Evolutionary conservation across 1,284 basidiomycete species (phyloP).

Genomic region (Sphagnurus paluster): DNA sequence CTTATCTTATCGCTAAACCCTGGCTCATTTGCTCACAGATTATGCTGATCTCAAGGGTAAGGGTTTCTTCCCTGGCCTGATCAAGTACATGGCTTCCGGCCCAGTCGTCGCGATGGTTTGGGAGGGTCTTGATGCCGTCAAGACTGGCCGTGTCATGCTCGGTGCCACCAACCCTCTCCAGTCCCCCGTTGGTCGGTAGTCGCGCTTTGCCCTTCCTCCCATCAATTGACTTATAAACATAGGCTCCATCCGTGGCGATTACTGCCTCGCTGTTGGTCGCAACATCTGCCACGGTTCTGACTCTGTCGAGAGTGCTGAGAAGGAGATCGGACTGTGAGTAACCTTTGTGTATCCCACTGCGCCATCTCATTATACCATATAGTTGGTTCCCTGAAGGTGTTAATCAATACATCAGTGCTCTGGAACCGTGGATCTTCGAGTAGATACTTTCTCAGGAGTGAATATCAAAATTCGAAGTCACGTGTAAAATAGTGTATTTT

Average conservation of each 20-base stretch:
- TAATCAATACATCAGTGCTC: slow-evolving; percentile 71
- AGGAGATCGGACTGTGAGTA: slow-evolving; percentile 87
- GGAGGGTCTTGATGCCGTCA: slow-evolving; percentile 96
- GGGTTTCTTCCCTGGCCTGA: slow-evolving; percentile 90
- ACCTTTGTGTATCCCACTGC: background rate
- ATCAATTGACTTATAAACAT: slow-evolving; percentile 9
- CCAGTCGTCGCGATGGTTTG: slow-evolving; percentile 98
- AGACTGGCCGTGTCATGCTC: slow-evolving; percentile 94
- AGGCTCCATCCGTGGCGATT: slow-evolving; percentile 94
- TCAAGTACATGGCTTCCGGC: slow-evolving; percentile 94
- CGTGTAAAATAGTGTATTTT: slow-evolving; percentile 26
- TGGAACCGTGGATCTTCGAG: slow-evolving; percentile 84
- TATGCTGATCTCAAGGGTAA: slow-evolving; percentile 92
- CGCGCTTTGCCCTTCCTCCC: slow-evolving; percentile 10
- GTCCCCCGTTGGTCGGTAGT: slow-evolving; percentile 73
- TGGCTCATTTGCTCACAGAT: slow-evolving; percentile 50
- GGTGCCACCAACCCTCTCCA: slow-evolving; percentile 96
- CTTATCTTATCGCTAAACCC: slow-evolving; percentile 15
- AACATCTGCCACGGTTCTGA: slow-evolving; percentile 97
- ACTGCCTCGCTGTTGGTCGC: slow-evolving; percentile 88
- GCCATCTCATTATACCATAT: slow-evolving; percentile 18
- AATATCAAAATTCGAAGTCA: slow-evolving; percentile 17
- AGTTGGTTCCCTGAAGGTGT: slow-evolving; percentile 89
- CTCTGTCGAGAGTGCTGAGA: slow-evolving; percentile 86
- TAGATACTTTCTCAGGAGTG: slow-evolving; percentile 37